A percentile compares a stretch with the other conserved stretches of the same genome.
phyloP scores from a whole-genome alignment of 1,284 basidiomycete genomes.

The Ganoderma meredithae region DNA sequence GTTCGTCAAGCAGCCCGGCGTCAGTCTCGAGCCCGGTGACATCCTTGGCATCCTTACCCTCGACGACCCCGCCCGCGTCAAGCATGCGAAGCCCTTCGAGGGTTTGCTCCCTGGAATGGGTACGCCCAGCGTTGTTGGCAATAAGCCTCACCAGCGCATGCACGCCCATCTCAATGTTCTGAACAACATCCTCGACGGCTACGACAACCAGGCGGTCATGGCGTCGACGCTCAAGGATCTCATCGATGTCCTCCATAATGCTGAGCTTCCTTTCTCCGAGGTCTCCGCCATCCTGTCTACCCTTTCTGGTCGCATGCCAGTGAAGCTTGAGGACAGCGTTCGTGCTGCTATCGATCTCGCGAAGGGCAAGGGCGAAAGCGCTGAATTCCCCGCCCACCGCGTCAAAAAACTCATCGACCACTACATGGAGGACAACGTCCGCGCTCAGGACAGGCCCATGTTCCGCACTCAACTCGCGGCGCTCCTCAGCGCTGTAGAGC shows the following conservation, averaged over 20 bases:
- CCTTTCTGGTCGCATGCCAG: slow-evolving; percentile 93
- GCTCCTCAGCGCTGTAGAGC: slow-evolving; percentile 82
- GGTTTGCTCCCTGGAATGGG: slow-evolving; percentile 91
- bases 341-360: slow-evolving; percentile 82
- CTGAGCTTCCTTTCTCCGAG: slow-evolving; percentile 92
- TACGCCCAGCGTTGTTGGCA: slow-evolving; percentile 86
- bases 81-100: slow-evolving; percentile 98
- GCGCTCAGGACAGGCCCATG: slow-evolving; percentile 80
- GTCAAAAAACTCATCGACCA: slow-evolving; percentile 88
- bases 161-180: slow-evolving; percentile 81
- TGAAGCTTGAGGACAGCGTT: slow-evolving; percentile 89
- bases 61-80: slow-evolving; percentile 96
- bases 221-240: slow-evolving; percentile 84
- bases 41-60: slow-evolving; percentile 97
- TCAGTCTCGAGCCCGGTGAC: slow-evolving; percentile 96
- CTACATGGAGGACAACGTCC: slow-evolving; percentile 85
- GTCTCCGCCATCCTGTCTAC: slow-evolving; percentile 86
- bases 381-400: slow-evolving; percentile 88
- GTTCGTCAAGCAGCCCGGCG: slow-evolving; percentile 98
- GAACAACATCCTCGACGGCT: slow-evolving; percentile 94
- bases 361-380: slow-evolving; percentile 69
- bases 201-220: slow-evolving; percentile 93
- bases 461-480: slow-evolving; percentile 78
- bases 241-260: slow-evolving; percentile 78
- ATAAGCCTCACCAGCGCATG: slow-evolving; percentile 92